Evolutionary conservation across 1,139 yeast species (phyloP).

Genomic region (Suhomyces maxii): DNA sequence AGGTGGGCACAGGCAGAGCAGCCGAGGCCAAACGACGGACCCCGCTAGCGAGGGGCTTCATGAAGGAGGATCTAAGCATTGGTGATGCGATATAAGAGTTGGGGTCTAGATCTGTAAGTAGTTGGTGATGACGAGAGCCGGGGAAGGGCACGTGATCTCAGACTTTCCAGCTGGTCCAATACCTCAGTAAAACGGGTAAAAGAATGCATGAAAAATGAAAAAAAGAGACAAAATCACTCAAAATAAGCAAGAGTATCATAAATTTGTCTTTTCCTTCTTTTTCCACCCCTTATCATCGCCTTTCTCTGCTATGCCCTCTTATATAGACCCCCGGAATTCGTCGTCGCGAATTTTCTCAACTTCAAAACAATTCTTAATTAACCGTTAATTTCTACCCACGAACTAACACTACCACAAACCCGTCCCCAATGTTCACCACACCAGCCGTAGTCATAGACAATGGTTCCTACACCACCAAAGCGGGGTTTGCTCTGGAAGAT

Average conservation of each 20-base stretch:
- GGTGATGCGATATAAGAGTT: not conserved
- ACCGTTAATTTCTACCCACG: conserved; percentile 3
- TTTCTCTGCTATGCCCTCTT: not conserved
- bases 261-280: too few species aligned
- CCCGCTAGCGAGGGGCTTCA: not conserved
- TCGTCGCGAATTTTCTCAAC: not conserved
- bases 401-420: not conserved
- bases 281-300: too few species aligned
- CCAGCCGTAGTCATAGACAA: conserved; percentile 70
- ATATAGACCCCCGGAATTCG: not conserved
- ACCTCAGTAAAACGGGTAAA: too few species aligned
- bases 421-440: conserved; percentile 24
- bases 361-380: not conserved
- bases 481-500: conserved; percentile 69
- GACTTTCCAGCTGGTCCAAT: too few species aligned
- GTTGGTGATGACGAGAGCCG: not conserved
- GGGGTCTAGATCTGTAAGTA: not conserved
- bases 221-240: too few species aligned
- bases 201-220: too few species aligned
- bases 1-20: conserved; percentile 13
- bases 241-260: too few species aligned
- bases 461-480: conserved; percentile 65
- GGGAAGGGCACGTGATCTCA: not conserved
- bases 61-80: conserved; percentile 3
- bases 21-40: conserved; percentile 11